phyloP scores from a whole-genome alignment of 371 early-diverging fungal species.

The Batrachochytrium dendrobatidis region DNA sequence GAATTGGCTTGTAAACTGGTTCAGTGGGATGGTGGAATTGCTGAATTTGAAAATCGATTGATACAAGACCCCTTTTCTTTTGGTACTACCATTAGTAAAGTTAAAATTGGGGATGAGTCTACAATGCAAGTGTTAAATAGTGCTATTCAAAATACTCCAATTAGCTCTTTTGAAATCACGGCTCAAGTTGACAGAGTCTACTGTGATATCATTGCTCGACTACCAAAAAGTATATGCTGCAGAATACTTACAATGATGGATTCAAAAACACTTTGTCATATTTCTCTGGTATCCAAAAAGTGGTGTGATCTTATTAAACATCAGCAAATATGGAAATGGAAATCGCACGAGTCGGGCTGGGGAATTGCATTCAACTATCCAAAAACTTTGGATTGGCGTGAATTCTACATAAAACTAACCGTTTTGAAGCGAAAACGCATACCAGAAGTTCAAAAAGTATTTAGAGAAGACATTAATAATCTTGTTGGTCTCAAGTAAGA shows the following conservation, averaged over 20 bases:
- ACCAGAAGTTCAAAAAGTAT: neutral
- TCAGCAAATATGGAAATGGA: conserved; percentile 7
- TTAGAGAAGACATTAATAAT: neutral
- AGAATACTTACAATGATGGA: conserved; percentile 1
- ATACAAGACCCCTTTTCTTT: neutral
- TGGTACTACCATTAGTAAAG: neutral
- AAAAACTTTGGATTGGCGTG: conserved; percentile 7
- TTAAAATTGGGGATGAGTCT: conserved; percentile 4
- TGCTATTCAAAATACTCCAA: neutral
- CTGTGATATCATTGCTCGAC: conserved; percentile 3
- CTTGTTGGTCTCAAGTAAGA: conserved; percentile 10
- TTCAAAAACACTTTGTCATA: neutral
- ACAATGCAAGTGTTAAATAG: too few species aligned
- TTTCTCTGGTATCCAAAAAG: neutral
- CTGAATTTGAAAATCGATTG: neutral
- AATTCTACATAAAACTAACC: conserved; percentile 4
- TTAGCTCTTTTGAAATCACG: neutral
- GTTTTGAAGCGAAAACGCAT: neutral
- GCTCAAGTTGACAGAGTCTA: conserved; percentile 2
- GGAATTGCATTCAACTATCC: conserved; percentile 8
- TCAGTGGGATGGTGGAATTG: neutral
- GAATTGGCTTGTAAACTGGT: neutral
- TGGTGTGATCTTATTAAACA: conserved; percentile 3
- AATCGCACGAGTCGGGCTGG: conserved; percentile 7
- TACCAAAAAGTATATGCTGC: conserved; percentile 1